Evolutionary conservation across 2,329 filamentous ascomycete species (phyloP), one percentile per base, ranked within the genome.

Genomic region (Colletotrichum sp.): DNA sequence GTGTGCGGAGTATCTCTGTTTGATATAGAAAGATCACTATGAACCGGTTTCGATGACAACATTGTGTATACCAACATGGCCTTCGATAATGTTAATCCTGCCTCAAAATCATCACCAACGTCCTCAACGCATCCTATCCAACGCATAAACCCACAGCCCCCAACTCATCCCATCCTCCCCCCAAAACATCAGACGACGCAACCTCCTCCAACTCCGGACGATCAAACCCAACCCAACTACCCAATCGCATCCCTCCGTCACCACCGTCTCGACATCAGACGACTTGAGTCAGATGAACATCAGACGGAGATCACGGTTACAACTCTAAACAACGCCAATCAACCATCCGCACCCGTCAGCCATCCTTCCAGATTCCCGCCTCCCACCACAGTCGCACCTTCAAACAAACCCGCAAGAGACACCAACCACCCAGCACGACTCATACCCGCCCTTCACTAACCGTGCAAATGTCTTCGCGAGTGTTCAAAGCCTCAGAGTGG

Each of bases 141-240:
- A 30, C 15, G 32, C 62, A 36, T 64, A 10, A 64, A 34, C 3
- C 18, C 52, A 21, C 13, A 18, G 3, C 65, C 49, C 30, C 30
- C 24, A 34, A 21, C 21, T 59, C 32, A 57, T 60, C 52, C 66
- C 52, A 60, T 44, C 66, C 30, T 30, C 49, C 8, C 30, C 9
- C 9, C 66, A 52, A 32, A 28, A 68, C 30, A 68, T 68, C 66
- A 68, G 66, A 68, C 66, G 66, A 26, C 30, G 12, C 52, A 32
- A 52, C 28, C 65, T 24, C 30, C 6, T 30, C 21, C 8, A 5
- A 30, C 44, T 60, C 66, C 52, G 52, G 52, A 60, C 66, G 52
- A 68, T 68, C 65, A 68, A 57, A 68, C 65, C 39, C 44, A 26
- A 21, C 0, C 65, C 49, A 49, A 10, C 44, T 18, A 68, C 30